Evolutionary conservation across 2,329 filamentous ascomycete species (phyloP).

Genomic region (Hymenoscyphus salicellus): DNA sequence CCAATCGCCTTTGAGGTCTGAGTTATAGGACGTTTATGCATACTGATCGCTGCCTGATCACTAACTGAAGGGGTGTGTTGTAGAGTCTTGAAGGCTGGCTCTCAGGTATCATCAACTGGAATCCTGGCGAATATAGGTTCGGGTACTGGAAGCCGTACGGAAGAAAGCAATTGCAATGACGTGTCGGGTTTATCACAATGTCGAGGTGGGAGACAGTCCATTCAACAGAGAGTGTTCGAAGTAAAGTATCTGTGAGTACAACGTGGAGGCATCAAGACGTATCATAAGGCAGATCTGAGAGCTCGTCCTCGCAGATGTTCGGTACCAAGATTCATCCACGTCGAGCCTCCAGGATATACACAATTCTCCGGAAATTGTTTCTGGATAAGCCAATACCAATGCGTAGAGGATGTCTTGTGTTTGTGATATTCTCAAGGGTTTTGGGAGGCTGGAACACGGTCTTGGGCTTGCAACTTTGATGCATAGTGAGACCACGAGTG

Average conservation of each 20-base stretch:
- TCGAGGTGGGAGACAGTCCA: too few species aligned
- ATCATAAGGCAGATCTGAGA: background rate
- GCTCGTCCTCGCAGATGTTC: background rate
- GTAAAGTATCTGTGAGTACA: too few species aligned
- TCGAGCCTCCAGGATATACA: background rate
- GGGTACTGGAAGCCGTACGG: background rate
- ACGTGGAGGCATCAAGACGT: background rate
- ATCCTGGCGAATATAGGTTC: background rate
- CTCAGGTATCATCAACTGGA: background rate
- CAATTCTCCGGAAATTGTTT: background rate
- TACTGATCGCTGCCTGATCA: too few species aligned
- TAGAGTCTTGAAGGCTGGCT: too few species aligned
- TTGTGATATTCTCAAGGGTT: background rate
- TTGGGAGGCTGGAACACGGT: background rate
- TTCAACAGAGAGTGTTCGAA: too few species aligned
- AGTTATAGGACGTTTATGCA: too few species aligned
- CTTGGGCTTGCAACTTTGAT: background rate
- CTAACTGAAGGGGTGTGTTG: too few species aligned
- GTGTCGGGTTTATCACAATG: too few species aligned
- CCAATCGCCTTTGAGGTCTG: background rate
- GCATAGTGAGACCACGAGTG: too few species aligned
- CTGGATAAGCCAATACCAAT: background rate
- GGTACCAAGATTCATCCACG: background rate
- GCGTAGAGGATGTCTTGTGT: background rate
- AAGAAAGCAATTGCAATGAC: too few species aligned